Conservation (phyloP, 371 early-diverging fungal species). For the Mortierella sp. region DNA sequence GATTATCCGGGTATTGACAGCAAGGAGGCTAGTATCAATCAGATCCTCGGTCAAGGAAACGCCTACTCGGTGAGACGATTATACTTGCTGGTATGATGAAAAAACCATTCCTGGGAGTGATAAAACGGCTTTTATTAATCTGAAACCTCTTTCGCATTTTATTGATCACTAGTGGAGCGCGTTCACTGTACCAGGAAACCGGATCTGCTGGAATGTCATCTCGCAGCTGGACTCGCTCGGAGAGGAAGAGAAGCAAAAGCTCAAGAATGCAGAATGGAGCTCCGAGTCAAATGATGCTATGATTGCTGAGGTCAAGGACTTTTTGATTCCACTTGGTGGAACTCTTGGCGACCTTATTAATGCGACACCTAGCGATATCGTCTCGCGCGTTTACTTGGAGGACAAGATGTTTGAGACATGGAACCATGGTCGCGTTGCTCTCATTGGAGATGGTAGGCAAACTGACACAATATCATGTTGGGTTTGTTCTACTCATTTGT, state of each 20-base stretch:
- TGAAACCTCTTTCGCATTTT: neutral
- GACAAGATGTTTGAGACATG: conserved; percentile 24
- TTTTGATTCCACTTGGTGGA: conserved; percentile 12
- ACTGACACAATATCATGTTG: neutral
- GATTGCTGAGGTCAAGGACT: conserved; percentile 24
- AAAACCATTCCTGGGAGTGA: neutral
- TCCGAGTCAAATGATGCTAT: conserved; percentile 22
- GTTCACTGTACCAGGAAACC: conserved; percentile 16
- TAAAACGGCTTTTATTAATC: neutral
- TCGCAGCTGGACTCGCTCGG: neutral
- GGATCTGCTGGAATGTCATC: conserved; percentile 17
- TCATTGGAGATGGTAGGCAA: conserved; percentile 15
- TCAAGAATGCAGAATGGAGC: conserved; percentile 19
- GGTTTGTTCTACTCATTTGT: no score
- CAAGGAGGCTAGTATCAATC: neutral
- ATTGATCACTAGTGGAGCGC: neutral
- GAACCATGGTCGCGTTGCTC: conserved; percentile 5
- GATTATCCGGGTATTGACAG: conserved; percentile 12
- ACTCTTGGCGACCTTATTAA: conserved; percentile 24
- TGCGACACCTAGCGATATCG: conserved; percentile 20
- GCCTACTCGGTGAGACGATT: neutral
- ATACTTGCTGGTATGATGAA: neutral
- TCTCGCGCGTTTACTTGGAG: conserved; percentile 18
- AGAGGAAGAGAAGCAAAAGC: neutral
- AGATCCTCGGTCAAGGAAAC: conserved; percentile 5